Base-by-base conservation (phyloP, 2,329 filamentous ascomycete genomes). In the Ophiocordyceps unilateralis region DNA sequence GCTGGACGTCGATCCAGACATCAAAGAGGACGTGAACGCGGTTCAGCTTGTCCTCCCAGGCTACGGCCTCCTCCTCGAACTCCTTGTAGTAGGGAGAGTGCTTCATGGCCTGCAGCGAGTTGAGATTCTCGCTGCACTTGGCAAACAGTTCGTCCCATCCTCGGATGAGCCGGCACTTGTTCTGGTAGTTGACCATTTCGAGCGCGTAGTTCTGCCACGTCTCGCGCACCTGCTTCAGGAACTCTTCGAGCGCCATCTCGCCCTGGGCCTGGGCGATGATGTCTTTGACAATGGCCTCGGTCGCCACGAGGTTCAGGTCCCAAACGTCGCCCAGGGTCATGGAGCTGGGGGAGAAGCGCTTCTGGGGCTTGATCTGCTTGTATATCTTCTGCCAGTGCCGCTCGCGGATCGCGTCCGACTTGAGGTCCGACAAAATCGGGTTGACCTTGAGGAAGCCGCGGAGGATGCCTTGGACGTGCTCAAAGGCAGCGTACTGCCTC, bases 1-100 rank as follows among this genome's bases (percentile, higher is more conserved):
- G 82, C 61, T 99, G 91, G n/a, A 99, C 93, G 63, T 98, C 93
- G 53, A 98, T 98, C 93, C 93, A 99, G 15, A 98, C 88, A 59
- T 99, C 91, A 55, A 99, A 98, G 10, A 98, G 73, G 15, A 98
- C 86, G 58, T 98, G 91, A 2, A 98, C 87, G 39, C 91, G 79
- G 60, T 96, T 99, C 22, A 99, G 73, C 60, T 93, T 94, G 63
- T 98, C 93, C 63, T 98, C 93, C 91, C 91, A 98, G 1, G 83
- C 76, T 1, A 87, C 83, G 7, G 93, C 93, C 53, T 98, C 91
- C 54, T 98, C 91, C 58, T 98, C 91, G 48, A 99, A 99, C 54
- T 96, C 89, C 61, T 95, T 96, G 71, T 94, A 98, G 62, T 98
- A 98, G 0, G 91, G 91, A 5, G 91, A 99, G 61, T 98, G 89